Evolutionary conservation across 352 stramenopile genomes (phyloP).

Genomic region (Globisporangium cylindrosporum): DNA sequence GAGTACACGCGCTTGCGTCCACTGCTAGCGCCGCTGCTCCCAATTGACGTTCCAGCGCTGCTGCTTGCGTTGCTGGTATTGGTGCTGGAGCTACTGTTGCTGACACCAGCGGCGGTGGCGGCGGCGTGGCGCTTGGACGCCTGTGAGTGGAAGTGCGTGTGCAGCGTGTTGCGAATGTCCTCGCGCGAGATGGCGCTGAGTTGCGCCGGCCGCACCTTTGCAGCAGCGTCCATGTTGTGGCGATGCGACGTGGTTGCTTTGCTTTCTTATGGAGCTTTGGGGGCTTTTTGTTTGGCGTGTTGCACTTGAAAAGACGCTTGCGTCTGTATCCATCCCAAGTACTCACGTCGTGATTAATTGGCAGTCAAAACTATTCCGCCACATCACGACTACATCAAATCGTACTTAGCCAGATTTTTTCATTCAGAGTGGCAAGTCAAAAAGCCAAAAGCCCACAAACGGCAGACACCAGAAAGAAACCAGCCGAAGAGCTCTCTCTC

Average conservation of each 20-base stretch:
- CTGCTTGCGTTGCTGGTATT: neutral
- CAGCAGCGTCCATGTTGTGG: conserved; percentile 10
- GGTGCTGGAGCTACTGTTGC: neutral
- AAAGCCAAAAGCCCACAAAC: neutral
- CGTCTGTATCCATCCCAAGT: neutral
- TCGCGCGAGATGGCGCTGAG: conserved; percentile 47
- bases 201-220: conserved; percentile 16
- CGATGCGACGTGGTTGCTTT: neutral
- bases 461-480: too few relatives aligned
- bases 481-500: neutral
- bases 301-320: neutral
- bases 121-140: conserved; percentile 23
- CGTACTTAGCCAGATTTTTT: neutral
- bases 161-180: conserved; percentile 59
- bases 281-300: neutral
- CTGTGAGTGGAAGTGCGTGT: conserved; percentile 60
- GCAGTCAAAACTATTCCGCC: neutral
- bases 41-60: neutral
- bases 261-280: neutral
- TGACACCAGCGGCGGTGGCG: conserved; percentile 2
- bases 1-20: conserved; percentile 49
- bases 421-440: neutral
- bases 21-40: neutral
- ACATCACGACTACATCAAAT: neutral
- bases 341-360: too few relatives aligned